Evolutionary conservation across 805 yeast genomes (phyloP).

Genomic region (Candida orba): DNA sequence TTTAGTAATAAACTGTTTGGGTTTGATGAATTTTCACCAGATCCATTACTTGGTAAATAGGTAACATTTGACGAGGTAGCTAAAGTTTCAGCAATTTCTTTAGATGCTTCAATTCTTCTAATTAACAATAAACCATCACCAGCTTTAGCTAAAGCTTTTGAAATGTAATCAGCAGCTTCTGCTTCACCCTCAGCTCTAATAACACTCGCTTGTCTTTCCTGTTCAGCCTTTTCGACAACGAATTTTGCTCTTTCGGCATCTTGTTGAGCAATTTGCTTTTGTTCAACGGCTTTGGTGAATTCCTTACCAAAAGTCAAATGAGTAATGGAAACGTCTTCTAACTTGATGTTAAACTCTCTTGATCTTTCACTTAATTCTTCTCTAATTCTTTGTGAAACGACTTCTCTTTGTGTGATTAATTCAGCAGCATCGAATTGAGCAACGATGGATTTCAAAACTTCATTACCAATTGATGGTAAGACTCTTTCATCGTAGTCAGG

Average conservation of each 20-base stretch:
- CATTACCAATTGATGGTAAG: slow-evolving; percentile 87
- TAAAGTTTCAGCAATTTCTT: slow-evolving; percentile 87
- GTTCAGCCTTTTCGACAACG: slow-evolving; percentile 93
- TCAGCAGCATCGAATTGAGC: slow-evolving; percentile 97
- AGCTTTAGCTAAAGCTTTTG: slow-evolving; percentile 85
- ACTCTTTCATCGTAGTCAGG: slow-evolving; percentile 93
- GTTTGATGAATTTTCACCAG: slow-evolving; percentile 26
- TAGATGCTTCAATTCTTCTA: slow-evolving; percentile 93
- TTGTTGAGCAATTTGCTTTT: slow-evolving; percentile 98
- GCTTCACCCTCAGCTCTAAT: slow-evolving; percentile 99
- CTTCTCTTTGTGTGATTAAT: slow-evolving; percentile 93
- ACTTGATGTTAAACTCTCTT: slow-evolving; percentile 76
- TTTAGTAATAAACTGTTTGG: slow-evolving; percentile 56
- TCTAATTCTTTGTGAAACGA: slow-evolving; percentile 83
- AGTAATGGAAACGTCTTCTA: slow-evolving; percentile 96
- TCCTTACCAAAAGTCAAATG: slow-evolving; percentile 96
- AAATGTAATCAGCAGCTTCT: slow-evolving; percentile 92
- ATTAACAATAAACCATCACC: slow-evolving; percentile 94
- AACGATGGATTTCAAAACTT: slow-evolving; percentile 80
- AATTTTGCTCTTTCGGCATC: slow-evolving; percentile 97
- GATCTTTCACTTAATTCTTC: slow-evolving; percentile 81
- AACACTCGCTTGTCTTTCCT: slow-evolving; percentile 89
- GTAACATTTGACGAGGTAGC: slow-evolving; percentile 81
- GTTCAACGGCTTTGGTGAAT: slow-evolving; percentile 97
- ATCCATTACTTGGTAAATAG: slow-evolving; percentile 64